Percentiles rank a stretch among this genome's conserved stretches.
These are phyloP conservation scores for Phytophthora pseudosyringae DNA, from an alignment of 352 stramenopile species.

Conservation along the genomic window DNA sequence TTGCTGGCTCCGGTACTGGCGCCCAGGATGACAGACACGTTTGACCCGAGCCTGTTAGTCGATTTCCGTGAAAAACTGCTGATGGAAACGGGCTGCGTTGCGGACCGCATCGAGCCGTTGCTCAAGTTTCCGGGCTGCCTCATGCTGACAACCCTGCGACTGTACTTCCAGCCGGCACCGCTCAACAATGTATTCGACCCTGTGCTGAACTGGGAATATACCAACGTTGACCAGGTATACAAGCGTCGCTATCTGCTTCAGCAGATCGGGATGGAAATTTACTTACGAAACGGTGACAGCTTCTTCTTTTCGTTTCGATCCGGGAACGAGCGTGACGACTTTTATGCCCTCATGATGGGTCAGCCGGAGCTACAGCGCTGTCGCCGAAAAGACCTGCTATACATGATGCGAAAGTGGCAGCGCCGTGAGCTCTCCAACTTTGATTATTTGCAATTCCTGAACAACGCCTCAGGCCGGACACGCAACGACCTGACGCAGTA, in stretches of 20 bases:
- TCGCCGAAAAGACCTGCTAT: constrained; percentile 51
- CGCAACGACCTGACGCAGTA: constrained; percentile 94
- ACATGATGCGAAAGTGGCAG: constrained; percentile 80
- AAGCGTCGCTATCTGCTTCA: constrained; percentile 90
- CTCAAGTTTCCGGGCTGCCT: constrained; percentile 88
- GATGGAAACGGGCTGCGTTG: constrained; percentile 49
- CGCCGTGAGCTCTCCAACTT: constrained; percentile 93
- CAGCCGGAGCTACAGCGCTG: constrained; percentile 60
- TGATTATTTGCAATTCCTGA: constrained; percentile 89
- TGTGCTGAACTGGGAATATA: constrained; percentile 87
- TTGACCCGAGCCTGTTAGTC: constrained; percentile 83
- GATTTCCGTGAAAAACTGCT: constrained; percentile 86
- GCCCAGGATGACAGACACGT: constrained; percentile 59
- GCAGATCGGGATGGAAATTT: constrained; percentile 90
- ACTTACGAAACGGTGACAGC: constrained; percentile 67
- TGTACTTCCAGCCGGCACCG: constrained; percentile 94
- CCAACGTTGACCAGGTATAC: constrained; percentile 77
- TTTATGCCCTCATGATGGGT: constrained; percentile 71
- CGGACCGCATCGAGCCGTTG: constrained; percentile 86
- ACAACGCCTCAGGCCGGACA: constrained; percentile 81
- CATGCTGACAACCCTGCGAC: constrained; percentile 71
- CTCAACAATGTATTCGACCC: constrained; percentile 93
- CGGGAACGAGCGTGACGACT: constrained; percentile 67
- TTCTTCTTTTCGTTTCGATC: constrained; percentile 88
- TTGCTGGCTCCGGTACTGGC: constrained; percentile 70